Conservation (phyloP, 2,329 filamentous ascomycete species). For the Exophiala oligosperma region DNA sequence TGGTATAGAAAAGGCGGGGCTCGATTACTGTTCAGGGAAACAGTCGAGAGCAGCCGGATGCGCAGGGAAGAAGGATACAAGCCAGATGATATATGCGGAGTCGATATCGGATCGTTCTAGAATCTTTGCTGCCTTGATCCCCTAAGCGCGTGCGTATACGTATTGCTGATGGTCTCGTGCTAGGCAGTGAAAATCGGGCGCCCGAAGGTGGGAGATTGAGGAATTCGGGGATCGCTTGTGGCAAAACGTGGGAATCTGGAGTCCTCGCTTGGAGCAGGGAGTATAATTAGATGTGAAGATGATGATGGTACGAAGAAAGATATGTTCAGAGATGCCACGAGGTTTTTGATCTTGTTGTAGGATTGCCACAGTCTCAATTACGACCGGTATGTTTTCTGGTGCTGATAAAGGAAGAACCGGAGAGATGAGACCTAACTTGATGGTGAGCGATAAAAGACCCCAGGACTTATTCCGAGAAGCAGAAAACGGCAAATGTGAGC, state of each 20-base stretch:
- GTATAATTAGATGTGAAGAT: neutral
- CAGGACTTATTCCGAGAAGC: neutral
- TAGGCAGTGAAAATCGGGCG: neutral
- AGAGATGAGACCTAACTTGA: neutral
- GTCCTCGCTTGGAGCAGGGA: neutral
- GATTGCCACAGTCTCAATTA: neutral
- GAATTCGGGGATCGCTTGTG: neutral
- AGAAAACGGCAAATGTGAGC: neutral
- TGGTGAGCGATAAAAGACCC: constrained; percentile 1
- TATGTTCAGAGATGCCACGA: too few species aligned
- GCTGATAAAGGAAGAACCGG: neutral
- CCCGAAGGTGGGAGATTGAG: neutral
- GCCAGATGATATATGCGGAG: neutral
- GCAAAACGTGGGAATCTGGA: neutral
- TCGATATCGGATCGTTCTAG: neutral
- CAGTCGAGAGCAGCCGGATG: neutral
- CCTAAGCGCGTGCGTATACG: neutral
- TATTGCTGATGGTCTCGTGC: neutral
- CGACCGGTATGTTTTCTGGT: neutral
- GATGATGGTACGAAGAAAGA: neutral
- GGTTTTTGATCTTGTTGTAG: too few species aligned
- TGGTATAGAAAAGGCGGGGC: constrained; percentile 8
- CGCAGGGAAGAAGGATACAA: neutral
- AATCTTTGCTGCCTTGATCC: neutral
- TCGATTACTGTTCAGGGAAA: neutral